Evolutionary conservation across 2,329 filamentous ascomycete species (phyloP), one percentile per base, ranked within the genome.

Genomic region (Paraconiothyrium brasiliense): DNA sequence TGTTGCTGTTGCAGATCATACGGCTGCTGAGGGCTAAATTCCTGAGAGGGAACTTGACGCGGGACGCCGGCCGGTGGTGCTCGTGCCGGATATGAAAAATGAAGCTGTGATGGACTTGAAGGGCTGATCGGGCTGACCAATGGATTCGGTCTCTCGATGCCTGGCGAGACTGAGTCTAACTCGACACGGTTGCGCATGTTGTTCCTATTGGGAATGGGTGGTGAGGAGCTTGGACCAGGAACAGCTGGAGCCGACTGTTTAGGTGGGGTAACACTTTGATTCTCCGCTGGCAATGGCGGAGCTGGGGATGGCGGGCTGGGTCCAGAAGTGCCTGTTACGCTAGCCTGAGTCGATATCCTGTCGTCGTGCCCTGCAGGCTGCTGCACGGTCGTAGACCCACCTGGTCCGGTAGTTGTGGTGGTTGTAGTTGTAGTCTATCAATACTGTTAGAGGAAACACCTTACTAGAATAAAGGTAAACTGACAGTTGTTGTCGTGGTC

Each of bases 111-210:
- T 10, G 75, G 73, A 57, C 73, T 76, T 10, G 64, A 60, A 7
- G 75, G 74, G 14, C 65, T 73, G 2, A 75, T 61, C 3, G 70
- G 71, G 70, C 71, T 27, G 68, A 67, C 58, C 62, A 76, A 69
- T 3, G 74, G 75, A 32, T 78, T 76, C 9, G 72, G 71, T n/a
- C 68, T 68, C 57, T 77, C 72, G 9, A 76, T 60, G 4, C 69
- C 74, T 14, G 76, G 75, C 54, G 74, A 77, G 14, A 72, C 66
- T 3, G 75, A 74, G 58, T 73, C 71, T 11, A 77, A 60, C 52
- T 78, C 76, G 27, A 76, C 68, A n/a, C 73, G 69, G 47, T 77
- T 67, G 35, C 76, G 68, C 39, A 77, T 77, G 54, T 76, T 77
- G 66, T 72, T 78, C 52, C 70, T 75, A 39, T 69, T 69, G 35